These are phyloP conservation scores for Rhizodiscina lignyota DNA, from an alignment of 495 filamentous ascomycete genomes.

Conservation along the genomic window DNA sequence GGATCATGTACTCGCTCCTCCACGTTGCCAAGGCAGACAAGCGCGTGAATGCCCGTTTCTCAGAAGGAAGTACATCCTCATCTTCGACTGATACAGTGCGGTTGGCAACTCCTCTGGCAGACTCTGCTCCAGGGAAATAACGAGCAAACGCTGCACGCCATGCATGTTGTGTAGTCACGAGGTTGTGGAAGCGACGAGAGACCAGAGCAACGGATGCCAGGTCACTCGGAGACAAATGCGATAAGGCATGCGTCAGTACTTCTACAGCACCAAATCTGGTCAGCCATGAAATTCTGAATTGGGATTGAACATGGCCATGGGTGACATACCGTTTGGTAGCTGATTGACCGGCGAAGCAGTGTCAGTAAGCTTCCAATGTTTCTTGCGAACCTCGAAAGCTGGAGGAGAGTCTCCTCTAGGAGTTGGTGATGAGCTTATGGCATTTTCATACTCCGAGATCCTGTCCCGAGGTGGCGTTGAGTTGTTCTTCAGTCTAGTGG, in stretches of 20 bases:
- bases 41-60: conserved; percentile 61
- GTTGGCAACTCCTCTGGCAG: conserved; percentile 15
- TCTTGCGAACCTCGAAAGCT: too few relatives aligned
- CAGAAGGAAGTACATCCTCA: conserved; percentile 36
- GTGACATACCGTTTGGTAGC: conserved; percentile 67
- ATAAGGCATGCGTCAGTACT: conserved; percentile 80
- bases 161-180: conserved; percentile 77
- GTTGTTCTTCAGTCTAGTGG: too few relatives aligned
- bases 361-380: conserved; percentile 44
- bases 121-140: conserved; percentile 63
- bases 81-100: conserved; percentile 17
- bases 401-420: conserved; percentile 29
- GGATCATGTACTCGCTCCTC: conserved; percentile 81
- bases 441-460: conserved; percentile 63
- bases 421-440: conserved; percentile 26
- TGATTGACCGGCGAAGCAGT: conserved; percentile 31
- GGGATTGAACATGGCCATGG: neutral
- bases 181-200: conserved; percentile 62
- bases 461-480: too few relatives aligned
- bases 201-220: conserved; percentile 64
- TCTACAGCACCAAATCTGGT: conserved; percentile 31
- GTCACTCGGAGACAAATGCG: conserved; percentile 67
- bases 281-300: conserved; percentile 1
- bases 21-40: conserved; percentile 69
- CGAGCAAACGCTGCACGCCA: conserved; percentile 83